Conservation (phyloP, 164 flowering plant species). For the Berberis vulgaris region DNA sequence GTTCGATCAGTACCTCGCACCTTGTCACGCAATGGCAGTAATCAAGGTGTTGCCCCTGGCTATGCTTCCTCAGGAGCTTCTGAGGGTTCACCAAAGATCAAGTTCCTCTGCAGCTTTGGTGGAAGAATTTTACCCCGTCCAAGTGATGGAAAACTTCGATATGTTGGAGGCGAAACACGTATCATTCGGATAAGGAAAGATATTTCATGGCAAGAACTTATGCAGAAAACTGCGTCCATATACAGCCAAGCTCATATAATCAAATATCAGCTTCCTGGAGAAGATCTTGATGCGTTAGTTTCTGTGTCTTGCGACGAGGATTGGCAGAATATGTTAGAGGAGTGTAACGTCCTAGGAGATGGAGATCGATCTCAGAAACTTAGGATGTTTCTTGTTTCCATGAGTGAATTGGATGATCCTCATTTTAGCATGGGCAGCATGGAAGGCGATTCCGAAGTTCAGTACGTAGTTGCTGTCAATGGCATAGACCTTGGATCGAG, state of each 20-base stretch:
- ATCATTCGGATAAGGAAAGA: slow-evolving; percentile 56
- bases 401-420: slow-evolving; percentile 54
- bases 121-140: slow-evolving; percentile 85
- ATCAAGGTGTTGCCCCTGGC: slow-evolving; percentile 28
- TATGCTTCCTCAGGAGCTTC: slow-evolving; percentile 50
- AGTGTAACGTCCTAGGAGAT: slow-evolving; percentile 43
- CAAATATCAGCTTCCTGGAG: slow-evolving; percentile 95
- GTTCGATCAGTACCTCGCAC: slow-evolving; percentile 27
- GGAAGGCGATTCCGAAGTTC: slow-evolving; percentile 66
- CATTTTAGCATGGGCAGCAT: slow-evolving; percentile 38
- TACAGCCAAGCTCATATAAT: slow-evolving; percentile 48
- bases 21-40: slow-evolving; percentile 32
- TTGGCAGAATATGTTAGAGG: slow-evolving; percentile 94
- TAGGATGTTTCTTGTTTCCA: slow-evolving; percentile 71
- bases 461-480: slow-evolving; percentile 85
- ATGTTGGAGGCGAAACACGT: slow-evolving; percentile 91
- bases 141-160: slow-evolving; percentile 84
- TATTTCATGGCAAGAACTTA: slow-evolving; percentile 62
- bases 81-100: slow-evolving; percentile 46
- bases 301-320: slow-evolving; percentile 93
- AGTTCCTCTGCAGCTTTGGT: slow-evolving; percentile 88
- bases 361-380: slow-evolving; percentile 52
- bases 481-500: slow-evolving; percentile 66
- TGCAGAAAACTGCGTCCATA: slow-evolving; percentile 40
- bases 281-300: slow-evolving; percentile 91